These are phyloP conservation scores for Aschersonia sp. DNA, from an alignment of 2,329 filamentous ascomycete species.

Conservation along the genomic window DNA sequence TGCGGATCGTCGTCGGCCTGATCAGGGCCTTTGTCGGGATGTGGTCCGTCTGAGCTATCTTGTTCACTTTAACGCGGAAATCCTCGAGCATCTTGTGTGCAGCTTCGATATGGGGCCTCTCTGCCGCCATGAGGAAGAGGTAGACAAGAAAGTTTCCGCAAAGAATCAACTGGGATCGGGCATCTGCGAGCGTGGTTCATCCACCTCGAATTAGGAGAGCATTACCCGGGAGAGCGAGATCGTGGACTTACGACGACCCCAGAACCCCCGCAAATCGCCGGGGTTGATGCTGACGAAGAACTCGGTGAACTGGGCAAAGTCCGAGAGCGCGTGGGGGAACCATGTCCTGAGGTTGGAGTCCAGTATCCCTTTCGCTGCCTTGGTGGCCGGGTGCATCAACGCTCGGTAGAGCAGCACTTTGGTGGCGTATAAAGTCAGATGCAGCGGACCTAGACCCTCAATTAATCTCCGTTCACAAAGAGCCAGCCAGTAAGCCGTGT, in stretches of 20 bases:
- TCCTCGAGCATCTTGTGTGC: slow-evolving; percentile 21
- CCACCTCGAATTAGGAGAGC: too few species aligned
- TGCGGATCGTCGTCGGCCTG: slow-evolving; percentile 20
- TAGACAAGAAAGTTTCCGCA: slow-evolving; percentile 34
- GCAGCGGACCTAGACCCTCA: slow-evolving; percentile 19
- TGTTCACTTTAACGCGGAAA: slow-evolving; percentile 22
- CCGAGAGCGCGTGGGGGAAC: slow-evolving; percentile 17
- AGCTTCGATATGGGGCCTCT: slow-evolving; percentile 16
- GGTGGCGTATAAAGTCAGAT: slow-evolving; percentile 26
- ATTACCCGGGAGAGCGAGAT: neutral
- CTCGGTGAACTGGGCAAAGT: slow-evolving; percentile 21
- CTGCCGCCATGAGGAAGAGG: slow-evolving; percentile 27
- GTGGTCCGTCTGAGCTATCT: slow-evolving; percentile 16
- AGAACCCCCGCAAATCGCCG: slow-evolving; percentile 24
- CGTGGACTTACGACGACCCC: slow-evolving; percentile 25
- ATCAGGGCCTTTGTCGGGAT: slow-evolving; percentile 16
- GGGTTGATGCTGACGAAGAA: slow-evolving; percentile 22
- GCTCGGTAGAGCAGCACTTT: slow-evolving; percentile 27
- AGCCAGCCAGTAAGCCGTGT: neutral
- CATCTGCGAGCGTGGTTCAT: slow-evolving; percentile 8
- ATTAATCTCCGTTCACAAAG: too few species aligned
- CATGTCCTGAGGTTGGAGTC: slow-evolving; percentile 20
- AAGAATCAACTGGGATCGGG: slow-evolving; percentile 28
- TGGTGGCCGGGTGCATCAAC: slow-evolving; percentile 29
- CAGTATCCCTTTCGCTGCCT: slow-evolving; percentile 20